Conservation (phyloP, 148 eudicot species). For the Vaccinium darrowii region DNA sequence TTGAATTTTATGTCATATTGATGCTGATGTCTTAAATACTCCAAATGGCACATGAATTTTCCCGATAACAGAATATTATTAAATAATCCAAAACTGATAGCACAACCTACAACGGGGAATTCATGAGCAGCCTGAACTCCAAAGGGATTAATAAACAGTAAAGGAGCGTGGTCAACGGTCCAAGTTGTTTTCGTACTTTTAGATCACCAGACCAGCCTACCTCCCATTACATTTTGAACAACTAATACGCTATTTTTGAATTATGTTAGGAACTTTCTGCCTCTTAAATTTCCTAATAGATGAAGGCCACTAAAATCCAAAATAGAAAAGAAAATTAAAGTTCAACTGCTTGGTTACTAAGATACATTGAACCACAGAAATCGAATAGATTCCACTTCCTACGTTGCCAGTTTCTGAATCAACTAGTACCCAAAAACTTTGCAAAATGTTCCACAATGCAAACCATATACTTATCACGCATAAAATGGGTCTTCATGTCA, state of each 20-base stretch:
- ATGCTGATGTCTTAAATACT: neutral
- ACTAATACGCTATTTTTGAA: neutral
- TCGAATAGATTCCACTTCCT: neutral
- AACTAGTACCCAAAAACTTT: neutral
- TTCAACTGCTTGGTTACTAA: neutral
- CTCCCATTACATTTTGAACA: neutral
- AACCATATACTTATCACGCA: neutral
- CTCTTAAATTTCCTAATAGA: neutral
- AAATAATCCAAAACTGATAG: too few relatives aligned
- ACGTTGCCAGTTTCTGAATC: neutral
- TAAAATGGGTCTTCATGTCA: neutral
- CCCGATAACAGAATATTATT: neutral
- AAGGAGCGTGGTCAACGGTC: neutral
- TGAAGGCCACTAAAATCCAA: neutral
- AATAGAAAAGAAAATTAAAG: neutral
- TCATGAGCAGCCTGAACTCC: neutral
- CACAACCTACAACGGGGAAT: neutral
- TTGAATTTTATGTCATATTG: neutral
- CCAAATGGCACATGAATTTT: neutral
- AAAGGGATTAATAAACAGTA: neutral
- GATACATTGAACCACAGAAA: neutral
- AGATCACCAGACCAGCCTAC: slow-evolving; percentile 1
- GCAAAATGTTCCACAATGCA: neutral
- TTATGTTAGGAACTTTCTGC: neutral
- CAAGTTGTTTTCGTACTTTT: neutral